Evolutionary conservation across 352 stramenopile species (phyloP), one percentile per base, ranked within the genome.

Genomic region (Plasmopara viticola): DNA sequence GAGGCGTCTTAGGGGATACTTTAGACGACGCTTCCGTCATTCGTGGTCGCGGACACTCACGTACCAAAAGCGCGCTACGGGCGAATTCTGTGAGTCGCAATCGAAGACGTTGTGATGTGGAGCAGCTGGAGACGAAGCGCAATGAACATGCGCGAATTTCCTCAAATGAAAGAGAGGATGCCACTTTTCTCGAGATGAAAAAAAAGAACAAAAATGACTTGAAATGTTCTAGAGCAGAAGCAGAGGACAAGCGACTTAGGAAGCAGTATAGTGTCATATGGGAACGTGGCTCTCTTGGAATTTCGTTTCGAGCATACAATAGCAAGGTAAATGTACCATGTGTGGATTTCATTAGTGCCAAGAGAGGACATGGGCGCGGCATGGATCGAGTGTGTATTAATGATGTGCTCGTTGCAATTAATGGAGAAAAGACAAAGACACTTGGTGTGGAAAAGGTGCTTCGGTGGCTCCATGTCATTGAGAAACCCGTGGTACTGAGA

Each of bases 361-460:
- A 40, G 4, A 66, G 74, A n/a, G 78, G 78, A 38, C 51, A 76
- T 31, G 74, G 78, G 14, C 75, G 77, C 34, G 72, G 71, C 18
- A 90, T 90, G 77, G 74, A 87, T 18, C 56, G 66, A 35, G 71
- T 88, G 9, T 90, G 79, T 57, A 52, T 88, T 17, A 88, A 88
- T 62, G 79, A 90, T 60, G 79, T 90, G 53, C 70, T 90, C 10
- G 84, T 90, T 53, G 72, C 75, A 15, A 86, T 90, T 53, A 88
- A 90, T 33, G 79, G 79, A 25, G 72, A 90, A 51, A 87, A 86
- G 59, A 90, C 79, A 41, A 85, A 87, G 62, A 46, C 61, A 13
- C 54, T 90, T 13, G 79, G 77, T 9, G 77, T 90, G 44, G 74
- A 90, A 63, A 78, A 80, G 46, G 79, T 90, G 50, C 65, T 88